Base-by-base conservation (phyloP, 192 early-diverging fungal genomes). In the Cetraspora pellucida region DNA sequence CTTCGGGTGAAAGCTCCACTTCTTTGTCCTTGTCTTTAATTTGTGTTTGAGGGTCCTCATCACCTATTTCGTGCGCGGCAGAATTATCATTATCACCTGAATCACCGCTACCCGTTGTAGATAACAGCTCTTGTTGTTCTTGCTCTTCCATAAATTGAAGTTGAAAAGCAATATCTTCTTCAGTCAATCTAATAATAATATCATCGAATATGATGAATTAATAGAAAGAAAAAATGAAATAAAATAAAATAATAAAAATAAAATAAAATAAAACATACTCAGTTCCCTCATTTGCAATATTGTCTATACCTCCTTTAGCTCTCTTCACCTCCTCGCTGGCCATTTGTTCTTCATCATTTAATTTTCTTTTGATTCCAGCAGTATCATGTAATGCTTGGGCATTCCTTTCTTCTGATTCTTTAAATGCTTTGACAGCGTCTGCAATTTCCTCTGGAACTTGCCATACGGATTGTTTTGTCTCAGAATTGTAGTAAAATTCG, bases 401-500 rank as follows among this genome's bases (percentile, higher is more conserved):
- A 43, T 75, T 44, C 81, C 82, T 25, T 54, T 54, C 50, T 19
- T 54, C 50, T 13, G 50, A 16, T 54, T n/a, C 19, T 54, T 87
- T 77, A 27, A 46, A 52, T n/a, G 63, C 73, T 30, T 81, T 83
- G 10, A 86, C 85, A 30, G 77, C 78, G 25, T 77, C 77, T 19
- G 82, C 82, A 37, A 71, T 76, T 45, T 80, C 79, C 30, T 77
- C 77, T 68, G 67, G 31, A 43, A 57, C 30, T 75, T 90, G 89
- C 94, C 94, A 95, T 13, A 88, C 82, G 9, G 90, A 89, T 23
- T 82, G 75, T 54, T 90, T 89, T 4, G 91, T 92, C 31, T 90
- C 82, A 66, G 87, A 79, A 82, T 94, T 90, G 77, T 90, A 91
- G 76, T 87, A 96, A 79, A 93, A 96, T 49, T 93, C 92, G 55